These are phyloP conservation scores for Zymoseptoria passerinii DNA, from an alignment of 2,329 filamentous ascomycete species.

Conservation along the genomic window DNA sequence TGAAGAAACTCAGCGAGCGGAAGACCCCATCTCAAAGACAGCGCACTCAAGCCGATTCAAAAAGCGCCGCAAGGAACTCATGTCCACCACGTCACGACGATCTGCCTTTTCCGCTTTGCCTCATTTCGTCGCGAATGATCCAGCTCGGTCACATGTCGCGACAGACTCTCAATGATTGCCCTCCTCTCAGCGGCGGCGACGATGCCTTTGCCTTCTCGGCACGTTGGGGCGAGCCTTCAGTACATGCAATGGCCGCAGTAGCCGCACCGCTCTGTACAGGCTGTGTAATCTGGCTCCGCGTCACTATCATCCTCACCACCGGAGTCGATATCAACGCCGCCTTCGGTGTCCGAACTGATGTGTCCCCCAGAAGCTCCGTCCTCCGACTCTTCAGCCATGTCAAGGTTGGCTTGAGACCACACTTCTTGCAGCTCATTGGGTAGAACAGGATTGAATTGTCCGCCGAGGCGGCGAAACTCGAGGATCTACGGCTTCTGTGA, in stretches of 20 bases:
- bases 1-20: not conserved
- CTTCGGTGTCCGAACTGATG: constrained; percentile 2
- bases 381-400: not conserved
- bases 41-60: not conserved
- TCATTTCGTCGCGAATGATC: not conserved
- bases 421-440: constrained; percentile 3
- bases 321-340: constrained; percentile 3
- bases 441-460: constrained; percentile 1
- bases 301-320: constrained; percentile 5
- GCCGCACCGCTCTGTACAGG: constrained; percentile 9
- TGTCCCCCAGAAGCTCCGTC: not conserved
- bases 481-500: constrained; percentile 25
- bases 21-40: too few relatives aligned
- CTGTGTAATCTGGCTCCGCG: constrained; percentile 10
- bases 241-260: constrained; percentile 9
- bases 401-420: constrained; percentile 1
- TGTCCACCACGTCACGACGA: not conserved
- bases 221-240: not conserved
- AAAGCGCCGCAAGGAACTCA: not conserved
- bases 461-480: constrained; percentile 26
- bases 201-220: not conserved
- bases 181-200: not conserved
- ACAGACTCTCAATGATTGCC: not conserved
- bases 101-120: not conserved
- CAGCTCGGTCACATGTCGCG: not conserved